Conservation (phyloP, 1,139 yeast genomes). For the Scheffersomyces parashehatae region DNA sequence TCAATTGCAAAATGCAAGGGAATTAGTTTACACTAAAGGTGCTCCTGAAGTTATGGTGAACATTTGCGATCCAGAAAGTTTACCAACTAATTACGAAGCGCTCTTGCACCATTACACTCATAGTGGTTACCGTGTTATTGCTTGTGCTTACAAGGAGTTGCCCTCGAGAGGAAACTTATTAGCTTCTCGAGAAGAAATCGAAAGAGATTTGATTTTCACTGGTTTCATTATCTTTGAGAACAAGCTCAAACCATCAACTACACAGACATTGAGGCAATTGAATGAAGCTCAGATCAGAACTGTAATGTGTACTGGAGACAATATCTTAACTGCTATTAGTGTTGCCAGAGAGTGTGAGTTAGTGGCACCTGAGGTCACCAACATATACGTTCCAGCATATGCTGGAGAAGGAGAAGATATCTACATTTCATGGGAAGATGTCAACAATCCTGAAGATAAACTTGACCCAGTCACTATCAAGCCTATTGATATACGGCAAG, state of each 20-base stretch:
- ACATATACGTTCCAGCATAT: constrained; percentile 72
- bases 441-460: constrained; percentile 49
- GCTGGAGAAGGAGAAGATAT: constrained; percentile 19
- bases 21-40: constrained; percentile 76
- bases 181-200: constrained; percentile 61
- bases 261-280: constrained; percentile 58
- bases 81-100: constrained; percentile 77
- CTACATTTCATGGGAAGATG: constrained; percentile 63
- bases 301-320: constrained; percentile 97
- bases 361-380: constrained; percentile 40
- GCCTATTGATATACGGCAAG: constrained; percentile 40
- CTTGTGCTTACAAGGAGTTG: constrained; percentile 74
- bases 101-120: constrained; percentile 83
- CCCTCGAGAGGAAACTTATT: constrained; percentile 15
- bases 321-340: constrained; percentile 88
- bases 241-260: constrained; percentile 72
- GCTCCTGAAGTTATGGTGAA: constrained; percentile 95
- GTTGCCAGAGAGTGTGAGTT: constrained; percentile 86
- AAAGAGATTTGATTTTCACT: constrained; percentile 64
- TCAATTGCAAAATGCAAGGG: constrained; percentile 23
- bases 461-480: constrained; percentile 66
- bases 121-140: constrained; percentile 91
- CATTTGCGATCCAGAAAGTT: constrained; percentile 66
- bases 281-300: constrained; percentile 73
- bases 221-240: constrained; percentile 95